These are phyloP conservation scores for Chaetomium sp. DNA, from an alignment of 2,329 filamentous ascomycete genomes.

Conservation along the genomic window DNA sequence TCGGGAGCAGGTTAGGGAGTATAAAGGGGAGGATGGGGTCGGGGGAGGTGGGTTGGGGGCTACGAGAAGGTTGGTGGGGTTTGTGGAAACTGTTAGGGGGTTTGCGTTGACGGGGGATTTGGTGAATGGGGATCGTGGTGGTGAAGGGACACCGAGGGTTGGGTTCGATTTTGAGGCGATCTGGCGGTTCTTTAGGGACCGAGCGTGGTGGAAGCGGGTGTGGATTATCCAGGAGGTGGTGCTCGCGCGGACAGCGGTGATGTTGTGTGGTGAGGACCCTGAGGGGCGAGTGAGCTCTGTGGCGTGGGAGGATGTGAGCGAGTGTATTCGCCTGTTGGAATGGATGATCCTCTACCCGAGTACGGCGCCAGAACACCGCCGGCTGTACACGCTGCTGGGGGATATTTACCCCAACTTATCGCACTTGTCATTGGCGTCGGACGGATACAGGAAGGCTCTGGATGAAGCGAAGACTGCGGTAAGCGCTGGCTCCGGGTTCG, in stretches of 20 bases:
- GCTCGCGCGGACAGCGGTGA: constrained; percentile 3
- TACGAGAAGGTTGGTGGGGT: background rate
- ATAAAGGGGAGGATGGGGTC: background rate
- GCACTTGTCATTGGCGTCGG: background rate
- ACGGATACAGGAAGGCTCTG: background rate
- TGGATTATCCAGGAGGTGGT: constrained; percentile 14
- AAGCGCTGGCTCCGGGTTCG: background rate
- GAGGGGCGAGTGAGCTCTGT: background rate
- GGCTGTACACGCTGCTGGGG: background rate
- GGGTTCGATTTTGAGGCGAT: constrained; percentile 11
- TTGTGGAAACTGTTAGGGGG: background rate
- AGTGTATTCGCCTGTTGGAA: constrained; percentile 3
- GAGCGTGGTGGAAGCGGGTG: constrained; percentile 8
- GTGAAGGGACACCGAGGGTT: background rate
- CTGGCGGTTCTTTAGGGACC: background rate
- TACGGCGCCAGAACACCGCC: background rate
- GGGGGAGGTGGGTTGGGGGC: background rate
- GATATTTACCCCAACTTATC: constrained; percentile 3
- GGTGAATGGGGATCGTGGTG: background rate
- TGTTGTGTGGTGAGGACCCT: background rate
- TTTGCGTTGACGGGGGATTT: background rate
- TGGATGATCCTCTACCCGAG: constrained; percentile 8
- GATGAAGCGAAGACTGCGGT: background rate
- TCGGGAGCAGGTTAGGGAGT: background rate
- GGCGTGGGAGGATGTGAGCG: background rate